A percentile compares a stretch with the other conserved stretches of the same genome.
phyloP scores from a whole-genome alignment of 495 filamentous ascomycete species.

The Penicillium antarcticum region DNA sequence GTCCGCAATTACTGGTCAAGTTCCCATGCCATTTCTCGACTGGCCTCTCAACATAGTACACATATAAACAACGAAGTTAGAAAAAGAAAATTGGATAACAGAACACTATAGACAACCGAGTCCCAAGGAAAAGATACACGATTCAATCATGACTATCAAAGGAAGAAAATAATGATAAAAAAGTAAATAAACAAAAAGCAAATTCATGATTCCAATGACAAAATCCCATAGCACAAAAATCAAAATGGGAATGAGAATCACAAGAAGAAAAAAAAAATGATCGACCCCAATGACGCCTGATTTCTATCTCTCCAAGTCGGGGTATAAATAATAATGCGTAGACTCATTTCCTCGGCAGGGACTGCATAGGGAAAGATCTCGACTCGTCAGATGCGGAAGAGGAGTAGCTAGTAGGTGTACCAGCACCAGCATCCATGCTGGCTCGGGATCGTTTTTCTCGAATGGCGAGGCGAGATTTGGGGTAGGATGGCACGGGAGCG shows the following conservation, averaged over 20 bases:
- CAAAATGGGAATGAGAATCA: constrained; percentile 2
- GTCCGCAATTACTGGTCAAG: too few species aligned
- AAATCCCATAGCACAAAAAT: not conserved
- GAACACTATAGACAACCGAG: too few species aligned
- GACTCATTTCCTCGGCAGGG: constrained; percentile 18
- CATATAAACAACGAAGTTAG: too few species aligned
- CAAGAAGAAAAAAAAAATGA: not conserved
- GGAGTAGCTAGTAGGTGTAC: constrained; percentile 34
- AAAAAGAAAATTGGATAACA: too few species aligned
- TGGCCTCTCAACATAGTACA: too few species aligned
- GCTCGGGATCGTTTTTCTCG: constrained; percentile 29
- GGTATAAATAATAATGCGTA: constrained; percentile 21
- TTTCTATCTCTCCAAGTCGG: constrained; percentile 16
- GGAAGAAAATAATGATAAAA: not conserved
- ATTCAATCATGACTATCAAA: not conserved
- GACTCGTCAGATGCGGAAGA: constrained; percentile 36
- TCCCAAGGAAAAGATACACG: too few species aligned
- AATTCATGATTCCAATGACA: not conserved
- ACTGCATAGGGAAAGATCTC: constrained; percentile 5
- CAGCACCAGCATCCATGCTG: constrained; percentile 30
- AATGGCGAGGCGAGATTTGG: constrained; percentile 37
- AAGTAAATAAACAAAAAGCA: not conserved
- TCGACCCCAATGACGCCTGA: constrained; percentile 15
- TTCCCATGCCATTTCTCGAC: too few species aligned
- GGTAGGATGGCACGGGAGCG: constrained; percentile 46